Conservation (phyloP, 2,329 filamentous ascomycete species). For the Fusarium chuoi region DNA sequence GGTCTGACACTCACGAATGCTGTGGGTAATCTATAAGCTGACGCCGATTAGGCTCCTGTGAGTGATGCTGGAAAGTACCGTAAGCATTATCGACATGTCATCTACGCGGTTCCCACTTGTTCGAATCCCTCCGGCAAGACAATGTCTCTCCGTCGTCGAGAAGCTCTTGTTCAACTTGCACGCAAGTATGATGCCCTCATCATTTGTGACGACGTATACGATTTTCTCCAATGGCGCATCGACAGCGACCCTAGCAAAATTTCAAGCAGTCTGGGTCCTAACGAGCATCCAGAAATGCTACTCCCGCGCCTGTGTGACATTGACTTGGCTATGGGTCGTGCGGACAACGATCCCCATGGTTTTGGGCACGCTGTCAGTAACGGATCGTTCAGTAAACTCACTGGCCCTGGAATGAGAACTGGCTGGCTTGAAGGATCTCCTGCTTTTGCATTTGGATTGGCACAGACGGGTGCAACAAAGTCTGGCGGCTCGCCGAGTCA, state of each 20-base stretch:
- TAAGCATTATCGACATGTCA: conserved; percentile 86
- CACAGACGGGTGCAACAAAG: conserved; percentile 63
- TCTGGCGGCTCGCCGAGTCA: conserved; percentile 69
- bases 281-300: conserved; percentile 57
- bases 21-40: not conserved
- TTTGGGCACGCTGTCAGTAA: conserved; percentile 90
- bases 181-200: conserved; percentile 84
- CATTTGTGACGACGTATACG: conserved; percentile 92
- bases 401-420: conserved; percentile 81
- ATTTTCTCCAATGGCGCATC: conserved; percentile 83
- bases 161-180: conserved; percentile 78
- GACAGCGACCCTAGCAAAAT: conserved; percentile 17
- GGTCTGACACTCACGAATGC: not conserved
- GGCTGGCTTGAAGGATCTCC: conserved; percentile 86
- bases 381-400: conserved; percentile 89
- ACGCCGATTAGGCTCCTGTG: conserved; percentile 52
- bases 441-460: conserved; percentile 61
- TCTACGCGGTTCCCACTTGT: conserved; percentile 90
- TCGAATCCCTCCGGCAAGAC: conserved; percentile 89
- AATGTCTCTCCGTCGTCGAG: conserved; percentile 75
- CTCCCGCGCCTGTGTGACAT: conserved; percentile 84
- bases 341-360: conserved; percentile 52
- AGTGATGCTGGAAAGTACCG: conserved; percentile 68
- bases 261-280: conserved; percentile 40
- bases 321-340: conserved; percentile 73